Evolutionary conservation across 2,329 filamentous ascomycete genomes (phyloP), one percentile per base, ranked within the genome.

Genomic region (Scolecobasidium constrictum): DNA sequence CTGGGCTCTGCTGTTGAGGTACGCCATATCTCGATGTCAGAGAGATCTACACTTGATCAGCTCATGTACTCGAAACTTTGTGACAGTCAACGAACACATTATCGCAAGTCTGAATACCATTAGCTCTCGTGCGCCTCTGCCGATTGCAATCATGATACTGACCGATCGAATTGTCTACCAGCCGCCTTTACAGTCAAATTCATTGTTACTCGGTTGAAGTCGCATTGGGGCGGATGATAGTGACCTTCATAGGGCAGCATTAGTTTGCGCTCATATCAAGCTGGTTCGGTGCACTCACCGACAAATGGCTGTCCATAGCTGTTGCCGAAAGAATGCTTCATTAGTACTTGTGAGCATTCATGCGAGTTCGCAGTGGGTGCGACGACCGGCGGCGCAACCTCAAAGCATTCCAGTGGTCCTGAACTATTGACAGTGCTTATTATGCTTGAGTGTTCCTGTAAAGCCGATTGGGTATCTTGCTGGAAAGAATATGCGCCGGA

Each of bases 1-100:
- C 77, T 85, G 1, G 86, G 84, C 62, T 93, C 83, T 3, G 85
- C 83, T 1, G 86, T 93, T 4, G 83, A 87, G 2, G 84, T 88
- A 18, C 85, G 71, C 68, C 83, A 92, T n/a, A 93, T 71, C 57
- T 93, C 85, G 7, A 75, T 77, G 56, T 90, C 82, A 33, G 77
- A 77, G 28, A 92, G 67, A 52, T 81, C 92, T 71, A 92, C 79
- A 22, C 81, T 60, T 3, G 77, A 86, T 6, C 90, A 68, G 31
- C 85, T 40, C n/a, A n/a, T n/a, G n/a, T n/a, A n/a, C n/a, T n/a
- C 11, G 9, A 17, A 37, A 9, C 9, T 37, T 9, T 15, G 15
- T 9, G 9, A 9, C 9, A 31, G 15, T 31, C 15, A 9, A 31
- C 26, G 26, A 9, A 31, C 26, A 31, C 26, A 31, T 31, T 9